Percentiles rank a stretch among this genome's conserved stretches.
These are phyloP conservation scores for Casuarina cunninghamiana DNA, from an alignment of 306 rosid species.

Conservation along the genomic window DNA sequence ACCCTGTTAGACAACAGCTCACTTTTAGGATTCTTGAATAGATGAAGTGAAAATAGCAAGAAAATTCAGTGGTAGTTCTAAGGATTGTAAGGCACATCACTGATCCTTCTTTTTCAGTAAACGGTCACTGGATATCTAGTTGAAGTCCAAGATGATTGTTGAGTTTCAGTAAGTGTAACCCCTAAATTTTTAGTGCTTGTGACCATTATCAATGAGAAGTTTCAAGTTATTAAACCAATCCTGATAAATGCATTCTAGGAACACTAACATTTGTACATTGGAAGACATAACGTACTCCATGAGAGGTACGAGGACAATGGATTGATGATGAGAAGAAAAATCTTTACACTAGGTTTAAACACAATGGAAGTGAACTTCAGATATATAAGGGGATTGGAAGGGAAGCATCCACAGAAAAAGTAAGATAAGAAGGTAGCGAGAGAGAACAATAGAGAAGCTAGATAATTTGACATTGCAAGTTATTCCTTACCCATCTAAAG, in stretches of 20 bases:
- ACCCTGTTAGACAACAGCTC: slow-evolving; percentile 44
- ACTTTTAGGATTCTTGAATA: slow-evolving; percentile 11
- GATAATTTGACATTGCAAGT: slow-evolving; percentile 14
- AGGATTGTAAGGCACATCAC: not conserved
- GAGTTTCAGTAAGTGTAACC: slow-evolving; percentile 2
- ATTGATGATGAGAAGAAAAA: no score
- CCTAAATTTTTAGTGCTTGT: slow-evolving; percentile 13
- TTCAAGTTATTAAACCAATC: not conserved
- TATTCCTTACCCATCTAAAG: slow-evolving; percentile 79
- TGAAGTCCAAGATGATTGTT: slow-evolving; percentile 7
- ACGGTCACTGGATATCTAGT: not conserved
- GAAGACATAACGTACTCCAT: no score
- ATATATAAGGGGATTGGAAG: not conserved
- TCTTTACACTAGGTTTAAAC: not conserved
- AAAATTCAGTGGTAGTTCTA: slow-evolving; percentile 2
- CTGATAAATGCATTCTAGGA: not conserved
- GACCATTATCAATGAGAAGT: not conserved
- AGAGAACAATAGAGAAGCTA: slow-evolving; percentile 7
- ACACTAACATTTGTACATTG: no score
- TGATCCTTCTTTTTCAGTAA: not conserved
- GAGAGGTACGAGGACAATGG: no score
- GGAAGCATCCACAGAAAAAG: not conserved
- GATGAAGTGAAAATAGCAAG: not conserved
- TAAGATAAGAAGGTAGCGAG: not conserved
- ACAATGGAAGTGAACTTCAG: not conserved